These are phyloP conservation scores for Exophiala mesophila DNA, from an alignment of 2,329 filamentous ascomycete species.

Conservation along the genomic window DNA sequence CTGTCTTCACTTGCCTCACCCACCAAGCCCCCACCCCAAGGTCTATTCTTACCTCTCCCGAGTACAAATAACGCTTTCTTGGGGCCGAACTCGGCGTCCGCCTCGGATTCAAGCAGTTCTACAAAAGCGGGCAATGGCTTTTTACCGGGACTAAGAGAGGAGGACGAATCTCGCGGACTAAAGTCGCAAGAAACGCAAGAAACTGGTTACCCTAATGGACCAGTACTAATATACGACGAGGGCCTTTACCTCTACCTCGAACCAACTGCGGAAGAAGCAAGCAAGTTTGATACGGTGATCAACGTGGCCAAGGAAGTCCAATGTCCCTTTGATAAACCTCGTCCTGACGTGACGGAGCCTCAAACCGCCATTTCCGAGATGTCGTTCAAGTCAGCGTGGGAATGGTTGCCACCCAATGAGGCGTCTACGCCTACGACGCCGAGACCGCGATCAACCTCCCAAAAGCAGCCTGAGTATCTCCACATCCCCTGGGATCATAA, in stretches of 20 bases:
- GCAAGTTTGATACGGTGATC: slow-evolving; percentile 58
- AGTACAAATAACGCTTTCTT: slow-evolving; percentile 13
- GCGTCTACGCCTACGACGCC: slow-evolving; percentile 22
- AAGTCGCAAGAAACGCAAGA: slow-evolving; percentile 59
- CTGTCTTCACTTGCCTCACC: slow-evolving; percentile 51
- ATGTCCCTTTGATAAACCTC: slow-evolving; percentile 50
- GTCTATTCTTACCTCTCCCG: slow-evolving; percentile 40
- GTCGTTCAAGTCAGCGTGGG: slow-evolving; percentile 48
- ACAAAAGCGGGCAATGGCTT: slow-evolving; percentile 27
- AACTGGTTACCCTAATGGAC: slow-evolving; percentile 59
- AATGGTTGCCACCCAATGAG: slow-evolving; percentile 35
- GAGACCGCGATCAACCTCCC: slow-evolving; percentile 12
- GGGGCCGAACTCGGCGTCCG: slow-evolving; percentile 7
- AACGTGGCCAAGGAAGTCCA: slow-evolving; percentile 63
- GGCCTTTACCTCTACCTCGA: slow-evolving; percentile 60
- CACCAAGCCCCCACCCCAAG: slow-evolving; percentile 44
- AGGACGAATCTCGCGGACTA: slow-evolving; percentile 43
- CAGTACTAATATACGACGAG: slow-evolving; percentile 59
- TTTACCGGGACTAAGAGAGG: slow-evolving; percentile 48
- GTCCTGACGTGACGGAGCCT: slow-evolving; percentile 36
- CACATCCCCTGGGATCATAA: slow-evolving; percentile 65
- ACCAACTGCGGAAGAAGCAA: slow-evolving; percentile 56
- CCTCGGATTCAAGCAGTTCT: slow-evolving; percentile 24
- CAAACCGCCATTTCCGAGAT: slow-evolving; percentile 41
- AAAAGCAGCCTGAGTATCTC: slow-evolving; percentile 53